Base-by-base conservation (phyloP, 345 rosid genomes). In the Salix dunnii region DNA sequence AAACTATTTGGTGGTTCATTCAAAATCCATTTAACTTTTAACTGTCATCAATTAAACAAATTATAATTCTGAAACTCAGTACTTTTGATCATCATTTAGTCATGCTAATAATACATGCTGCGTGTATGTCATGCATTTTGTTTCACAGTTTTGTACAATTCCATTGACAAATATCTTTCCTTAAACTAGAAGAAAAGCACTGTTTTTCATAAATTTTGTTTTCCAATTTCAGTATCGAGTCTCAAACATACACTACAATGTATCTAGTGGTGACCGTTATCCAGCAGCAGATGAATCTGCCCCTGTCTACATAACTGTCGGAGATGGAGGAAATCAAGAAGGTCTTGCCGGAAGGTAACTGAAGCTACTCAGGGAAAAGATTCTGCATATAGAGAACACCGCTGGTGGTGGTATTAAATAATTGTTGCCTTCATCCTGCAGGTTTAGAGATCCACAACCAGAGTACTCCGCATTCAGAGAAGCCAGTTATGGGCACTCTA, bases 281-380 rank as follows among this genome's bases (percentile, higher is more conserved):
- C 98, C 98, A 1, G 69, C 87, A 70, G 84, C 91, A 11, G 94
- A 96, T 79, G 82, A 94, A 76, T 93, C 90, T 46, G 97, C 97
- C 66, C 98, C 99, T 1, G 86, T 96, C 73, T 92, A 96, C 85
- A 85, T 92, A 20, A 96, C 94, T 10, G 94, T 94, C 68, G 97
- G 99, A 74, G 98, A 95, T 74, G 97, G 99, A 33, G 99, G 99
- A 79, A 95, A 95, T 82, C 94, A 89, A 85, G 97, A 89, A 87
- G 98, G 97, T 80, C 90, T 95, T 61, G 96, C 96, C 4, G 86
- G 77, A 84, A 87, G 84, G 99, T 93, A 70, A 89, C 87, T 40
- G 43, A 33, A 76, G 72, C 60, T 62, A 66, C 71, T n/a, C 1
- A 14, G 43, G 7, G 20, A 36, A 53, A 51, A 36, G 9, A 20